Evolutionary conservation across 805 yeast species (phyloP), one percentile per base, ranked within the genome.

Genomic region (Cyberlindnera euphorbiiphila): DNA sequence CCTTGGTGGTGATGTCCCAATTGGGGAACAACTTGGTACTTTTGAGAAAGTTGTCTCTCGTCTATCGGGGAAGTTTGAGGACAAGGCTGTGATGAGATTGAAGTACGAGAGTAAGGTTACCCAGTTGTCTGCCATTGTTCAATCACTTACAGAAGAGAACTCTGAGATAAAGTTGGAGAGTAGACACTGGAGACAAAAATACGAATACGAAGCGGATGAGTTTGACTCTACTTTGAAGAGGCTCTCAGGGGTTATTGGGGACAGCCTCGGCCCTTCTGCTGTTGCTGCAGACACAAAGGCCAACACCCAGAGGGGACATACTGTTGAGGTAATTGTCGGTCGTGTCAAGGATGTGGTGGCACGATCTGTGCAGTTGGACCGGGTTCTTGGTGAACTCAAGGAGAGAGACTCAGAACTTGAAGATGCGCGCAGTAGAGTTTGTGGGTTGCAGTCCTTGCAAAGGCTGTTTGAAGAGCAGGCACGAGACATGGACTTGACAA

Each of bases 171-270:
- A 39, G 26, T 7, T 24, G 2, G 42, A 39, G 10, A 15, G 20
- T 11, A 22, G 25, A 2, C 5, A 20, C 9, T 33, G 42, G 42
- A 25, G 31, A 4, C 34, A 33, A n/a, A 32, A 21, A 14, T 26
- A 12, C n/a, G 37, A 38, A 12, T 5, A 8, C 6, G 36, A 32
- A 17, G 2, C 11, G 4, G 29, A 32, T 14, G 36, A 24, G 22
- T 37, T 28, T 24, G 36, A 37, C 13, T 10, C 32, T 2, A 16
- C 27, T 12, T 28, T 37, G 34, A 28, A 11, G 27, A 32, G 41
- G n/a, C 5, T 23, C 7, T 28, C 28, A 18, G 10, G 29, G 8
- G 28, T 24, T 12, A 21, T 35, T 16, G 33, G 19, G 9, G 12
- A 11, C 9, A 11, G 19, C 13, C 22, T 12, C 5, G 13, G 9